phyloP scores from a whole-genome alignment of 306 rosid species.

The Rubus parviflorus region DNA sequence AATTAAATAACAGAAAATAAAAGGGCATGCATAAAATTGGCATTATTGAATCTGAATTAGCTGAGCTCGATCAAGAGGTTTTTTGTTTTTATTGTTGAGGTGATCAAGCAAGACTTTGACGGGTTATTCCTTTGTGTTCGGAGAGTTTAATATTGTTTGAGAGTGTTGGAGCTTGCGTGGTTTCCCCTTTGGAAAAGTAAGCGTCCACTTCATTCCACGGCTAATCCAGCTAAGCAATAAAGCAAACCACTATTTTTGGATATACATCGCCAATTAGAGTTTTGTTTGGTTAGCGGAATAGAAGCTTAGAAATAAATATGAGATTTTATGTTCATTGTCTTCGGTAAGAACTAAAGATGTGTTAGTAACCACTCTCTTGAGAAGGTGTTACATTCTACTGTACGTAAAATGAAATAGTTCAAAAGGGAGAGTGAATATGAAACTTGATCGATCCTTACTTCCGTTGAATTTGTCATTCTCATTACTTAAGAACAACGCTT shows the following conservation, averaged over 20 bases:
- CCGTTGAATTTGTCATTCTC: not conserved
- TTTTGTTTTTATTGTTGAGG: not conserved
- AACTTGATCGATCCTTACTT: not conserved
- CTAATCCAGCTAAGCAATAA: conserved; percentile 37
- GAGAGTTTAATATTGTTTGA: conserved; percentile 3
- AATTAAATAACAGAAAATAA: not conserved
- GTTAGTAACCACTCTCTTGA: not conserved
- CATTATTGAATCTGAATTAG: not conserved
- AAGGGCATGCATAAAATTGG: too few relatives aligned
- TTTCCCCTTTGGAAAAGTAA: conserved; percentile 16
- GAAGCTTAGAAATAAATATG: not conserved
- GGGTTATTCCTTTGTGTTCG: conserved; percentile 13
- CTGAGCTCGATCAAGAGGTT: not conserved
- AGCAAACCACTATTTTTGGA: not conserved
- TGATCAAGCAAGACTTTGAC: conserved; percentile 9
- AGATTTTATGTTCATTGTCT: not conserved
- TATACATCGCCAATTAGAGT: not conserved
- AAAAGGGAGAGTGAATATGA: not conserved
- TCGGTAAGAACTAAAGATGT: not conserved
- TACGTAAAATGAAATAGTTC: not conserved
- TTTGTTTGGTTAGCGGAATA: not conserved
- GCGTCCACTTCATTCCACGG: conserved; percentile 39
- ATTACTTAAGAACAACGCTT: not conserved
- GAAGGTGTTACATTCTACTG: not conserved
- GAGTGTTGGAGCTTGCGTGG: conserved; percentile 29